These are phyloP conservation scores for Lepiota brunneoincarnata DNA, from an alignment of 768 basidiomycete species.

Conservation along the genomic window DNA sequence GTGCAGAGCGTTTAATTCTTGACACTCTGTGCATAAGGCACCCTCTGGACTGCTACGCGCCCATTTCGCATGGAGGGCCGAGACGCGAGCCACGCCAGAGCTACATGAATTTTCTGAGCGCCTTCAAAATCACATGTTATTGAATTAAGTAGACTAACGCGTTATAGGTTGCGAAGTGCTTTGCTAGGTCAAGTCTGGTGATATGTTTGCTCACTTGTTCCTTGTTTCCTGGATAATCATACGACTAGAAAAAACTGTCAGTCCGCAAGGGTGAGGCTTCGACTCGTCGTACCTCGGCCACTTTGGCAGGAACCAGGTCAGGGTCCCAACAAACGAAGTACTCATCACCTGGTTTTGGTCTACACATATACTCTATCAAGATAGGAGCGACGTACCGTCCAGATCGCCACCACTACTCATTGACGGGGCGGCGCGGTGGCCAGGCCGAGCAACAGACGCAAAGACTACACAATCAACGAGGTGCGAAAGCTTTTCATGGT, in stretches of 20 bases:
- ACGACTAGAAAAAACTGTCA: conserved; percentile 39
- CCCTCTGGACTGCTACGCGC: conserved; percentile 50
- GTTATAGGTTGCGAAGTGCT: conserved; percentile 66
- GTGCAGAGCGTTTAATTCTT: conserved; percentile 69
- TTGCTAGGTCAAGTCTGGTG: conserved; percentile 55
- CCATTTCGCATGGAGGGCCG: conserved; percentile 61
- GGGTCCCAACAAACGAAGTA: conserved; percentile 72
- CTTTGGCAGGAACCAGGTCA: conserved; percentile 53
- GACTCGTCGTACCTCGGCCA: conserved; percentile 43
- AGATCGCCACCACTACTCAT: conserved; percentile 73
- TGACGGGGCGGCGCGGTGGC: conserved; percentile 59
- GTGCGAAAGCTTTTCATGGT: conserved; percentile 47
- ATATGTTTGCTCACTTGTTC: conserved; percentile 47
- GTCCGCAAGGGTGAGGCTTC: background rate
- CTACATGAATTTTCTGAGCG: conserved; percentile 29
- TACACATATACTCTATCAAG: background rate
- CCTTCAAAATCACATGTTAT: background rate
- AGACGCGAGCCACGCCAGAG: conserved; percentile 53
- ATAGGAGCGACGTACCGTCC: conserved; percentile 36
- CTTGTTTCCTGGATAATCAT: conserved; percentile 65
- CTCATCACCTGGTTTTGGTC: conserved; percentile 45
- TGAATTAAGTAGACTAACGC: conserved; percentile 34
- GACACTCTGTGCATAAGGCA: conserved; percentile 61
- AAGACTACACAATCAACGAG: conserved; percentile 70
- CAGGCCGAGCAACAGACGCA: conserved; percentile 52